Evolutionary conservation across 2,329 filamentous ascomycete genomes (phyloP).

Genomic region (Helotiales sp.): DNA sequence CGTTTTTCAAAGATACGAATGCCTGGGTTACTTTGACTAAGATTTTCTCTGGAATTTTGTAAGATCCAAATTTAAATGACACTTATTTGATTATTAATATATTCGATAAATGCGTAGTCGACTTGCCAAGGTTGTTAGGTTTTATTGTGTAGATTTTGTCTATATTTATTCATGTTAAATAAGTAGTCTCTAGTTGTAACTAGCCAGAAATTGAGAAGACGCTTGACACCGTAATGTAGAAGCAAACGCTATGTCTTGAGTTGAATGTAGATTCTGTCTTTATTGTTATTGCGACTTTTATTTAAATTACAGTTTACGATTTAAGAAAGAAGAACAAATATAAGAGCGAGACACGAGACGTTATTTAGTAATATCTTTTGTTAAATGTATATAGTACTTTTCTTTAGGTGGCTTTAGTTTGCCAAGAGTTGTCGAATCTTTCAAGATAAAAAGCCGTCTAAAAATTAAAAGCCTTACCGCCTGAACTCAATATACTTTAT

Average conservation of each 20-base stretch:
- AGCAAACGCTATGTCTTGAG: constrained; percentile 44
- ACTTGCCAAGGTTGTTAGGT: too few relatives aligned
- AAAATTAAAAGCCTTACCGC: constrained; percentile 36
- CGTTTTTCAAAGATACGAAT: constrained; percentile 49
- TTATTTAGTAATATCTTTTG: background rate
- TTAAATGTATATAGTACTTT: constrained; percentile 49
- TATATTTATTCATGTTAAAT: constrained; percentile 44
- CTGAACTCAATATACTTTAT: constrained; percentile 37
- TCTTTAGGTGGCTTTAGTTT: constrained; percentile 52
- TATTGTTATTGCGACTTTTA: constrained; percentile 46
- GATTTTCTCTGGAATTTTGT: constrained; percentile 49
- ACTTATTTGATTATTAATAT: constrained; percentile 51
- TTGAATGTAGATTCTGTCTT: constrained; percentile 45
- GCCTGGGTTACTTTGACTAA: constrained; percentile 45
- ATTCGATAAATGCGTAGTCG: too few relatives aligned
- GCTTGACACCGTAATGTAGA: constrained; percentile 36
- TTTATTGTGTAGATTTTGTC: too few relatives aligned
- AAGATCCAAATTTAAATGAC: constrained; percentile 40
- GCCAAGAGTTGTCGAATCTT: constrained; percentile 31
- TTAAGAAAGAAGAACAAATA: constrained; percentile 29
- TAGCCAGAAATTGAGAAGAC: constrained; percentile 45
- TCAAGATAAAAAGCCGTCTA: constrained; percentile 11
- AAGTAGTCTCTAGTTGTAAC: constrained; percentile 53
- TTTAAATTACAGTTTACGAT: constrained; percentile 43
- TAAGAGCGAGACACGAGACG: background rate